Conservation (phyloP, 2,329 filamentous ascomycete species). For the Teratosphaeria viscida region DNA sequence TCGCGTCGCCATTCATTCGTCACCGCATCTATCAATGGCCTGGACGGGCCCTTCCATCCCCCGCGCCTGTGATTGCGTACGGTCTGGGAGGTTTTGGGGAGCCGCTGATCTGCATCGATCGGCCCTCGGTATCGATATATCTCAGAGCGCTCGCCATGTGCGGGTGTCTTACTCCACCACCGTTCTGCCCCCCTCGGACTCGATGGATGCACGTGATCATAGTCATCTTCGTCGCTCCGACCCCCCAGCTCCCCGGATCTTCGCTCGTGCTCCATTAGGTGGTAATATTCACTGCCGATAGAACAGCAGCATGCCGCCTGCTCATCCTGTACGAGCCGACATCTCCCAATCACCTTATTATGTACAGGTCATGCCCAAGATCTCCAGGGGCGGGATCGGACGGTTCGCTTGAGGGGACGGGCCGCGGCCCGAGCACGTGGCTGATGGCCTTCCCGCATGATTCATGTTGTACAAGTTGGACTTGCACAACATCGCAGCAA, state of each 20-base stretch:
- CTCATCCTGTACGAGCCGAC: background rate
- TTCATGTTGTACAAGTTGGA: background rate
- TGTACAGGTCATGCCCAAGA: background rate
- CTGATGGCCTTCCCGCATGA: background rate
- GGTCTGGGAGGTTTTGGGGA: background rate
- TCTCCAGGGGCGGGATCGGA: background rate
- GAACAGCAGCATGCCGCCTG: background rate
- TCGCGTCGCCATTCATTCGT: slow-evolving; percentile 8
- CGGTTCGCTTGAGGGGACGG: background rate
- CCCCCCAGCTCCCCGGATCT: background rate
- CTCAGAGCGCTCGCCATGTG: background rate
- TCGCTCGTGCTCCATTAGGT: background rate
- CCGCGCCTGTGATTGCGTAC: background rate
- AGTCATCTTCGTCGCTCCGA: background rate
- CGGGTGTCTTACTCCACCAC: background rate
- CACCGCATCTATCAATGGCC: slow-evolving; percentile 6
- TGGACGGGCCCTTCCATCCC: background rate
- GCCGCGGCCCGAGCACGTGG: background rate
- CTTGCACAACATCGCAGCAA: too few relatives aligned
- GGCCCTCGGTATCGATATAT: background rate
- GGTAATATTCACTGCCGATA: background rate
- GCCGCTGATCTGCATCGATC: background rate
- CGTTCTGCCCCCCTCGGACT: background rate
- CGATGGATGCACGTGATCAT: background rate
- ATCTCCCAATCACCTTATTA: too few relatives aligned